Base-by-base conservation (phyloP, 208 protist species). In the Crithidia mellificae region DNA sequence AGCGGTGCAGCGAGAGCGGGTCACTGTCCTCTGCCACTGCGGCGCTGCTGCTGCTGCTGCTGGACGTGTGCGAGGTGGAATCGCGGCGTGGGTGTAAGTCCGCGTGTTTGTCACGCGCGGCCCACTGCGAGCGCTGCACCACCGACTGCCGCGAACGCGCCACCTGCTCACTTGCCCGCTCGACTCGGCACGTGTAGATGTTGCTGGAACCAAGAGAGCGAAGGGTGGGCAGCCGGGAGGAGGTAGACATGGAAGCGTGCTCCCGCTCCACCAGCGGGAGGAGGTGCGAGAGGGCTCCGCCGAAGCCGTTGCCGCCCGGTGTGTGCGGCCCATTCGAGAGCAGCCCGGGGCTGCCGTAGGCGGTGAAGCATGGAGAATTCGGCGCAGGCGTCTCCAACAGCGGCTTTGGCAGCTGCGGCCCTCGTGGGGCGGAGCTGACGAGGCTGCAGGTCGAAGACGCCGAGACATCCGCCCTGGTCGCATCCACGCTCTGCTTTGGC, bases 181-280 rank as follows among this genome's bases (percentile, higher is more conserved):
- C 30, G 44, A 53, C 25, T 20, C 44, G 46, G 29, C 59, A 29
- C 14, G 53, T 29, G 14, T 46, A 44, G n/a, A n/a, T n/a, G 22
- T 20, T n/a, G 46, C 44, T 46, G 32, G 46, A 55, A 20, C 30
- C 59, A 15, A 65, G 47, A 0, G 22, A 55, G 32, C 22, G 47
- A 19, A 65, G 59, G 12, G 44, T 65, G 17, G 59, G 59, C 32
- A 65, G 46, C 14, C 46, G 46, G 22, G 25, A 44, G 5, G 59
- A 65, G 12, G 27, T 36, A 1, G 59, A 65, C 39, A 65, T 29
- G 0, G 59, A 65, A 2, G 46, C 27, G 15, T 65, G 59, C 34
- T 65, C 59, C 4, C 20, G 59, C 59, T 55, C 59, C 59, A 55
- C 46, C 39, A 53, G 22, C 2, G 59, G 59, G 9, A 65, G 34